These are phyloP conservation scores for Acanthamoeba culbertsoni DNA, from an alignment of 208 protist species.

Conservation along the genomic window DNA sequence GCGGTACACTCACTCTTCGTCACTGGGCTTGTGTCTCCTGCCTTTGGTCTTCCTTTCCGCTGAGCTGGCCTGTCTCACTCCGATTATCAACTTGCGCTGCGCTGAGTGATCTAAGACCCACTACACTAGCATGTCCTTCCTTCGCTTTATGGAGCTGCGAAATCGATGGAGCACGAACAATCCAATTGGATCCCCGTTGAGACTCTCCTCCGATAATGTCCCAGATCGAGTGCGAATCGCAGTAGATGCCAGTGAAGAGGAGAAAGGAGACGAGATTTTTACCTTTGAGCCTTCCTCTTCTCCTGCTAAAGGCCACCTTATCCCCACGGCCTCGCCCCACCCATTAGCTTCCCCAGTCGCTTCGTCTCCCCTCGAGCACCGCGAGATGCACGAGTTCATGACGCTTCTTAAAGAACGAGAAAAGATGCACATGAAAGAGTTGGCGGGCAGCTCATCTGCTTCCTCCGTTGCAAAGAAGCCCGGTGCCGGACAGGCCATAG, in stretches of 20 bases:
- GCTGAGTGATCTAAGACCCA: neutral
- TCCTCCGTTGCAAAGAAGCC: too few relatives aligned
- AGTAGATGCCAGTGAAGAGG: neutral
- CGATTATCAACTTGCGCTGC: neutral
- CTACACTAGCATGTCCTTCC: conserved; percentile 40
- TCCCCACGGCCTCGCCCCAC: neutral
- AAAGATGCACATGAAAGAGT: neutral
- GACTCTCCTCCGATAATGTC: neutral
- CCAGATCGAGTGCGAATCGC: neutral
- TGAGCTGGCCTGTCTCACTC: neutral
- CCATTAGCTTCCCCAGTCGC: neutral
- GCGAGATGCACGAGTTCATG: conserved; percentile 21
- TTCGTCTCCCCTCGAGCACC: neutral
- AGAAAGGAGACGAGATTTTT: neutral
- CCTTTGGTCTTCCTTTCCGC: neutral
- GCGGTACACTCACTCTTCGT: neutral
- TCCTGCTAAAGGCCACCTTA: neutral
- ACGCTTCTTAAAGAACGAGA: neutral
- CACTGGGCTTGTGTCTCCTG: neutral
- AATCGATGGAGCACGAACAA: neutral
- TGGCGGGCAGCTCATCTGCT: neutral
- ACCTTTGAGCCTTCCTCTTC: neutral
- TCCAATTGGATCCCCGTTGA: neutral
- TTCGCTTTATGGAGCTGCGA: conserved; percentile 11
- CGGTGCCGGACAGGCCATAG: conserved; percentile 63